Evolutionary conservation across 2,329 filamentous ascomycete species (phyloP).

Genomic region (Colletotrichum tofieldiae): DNA sequence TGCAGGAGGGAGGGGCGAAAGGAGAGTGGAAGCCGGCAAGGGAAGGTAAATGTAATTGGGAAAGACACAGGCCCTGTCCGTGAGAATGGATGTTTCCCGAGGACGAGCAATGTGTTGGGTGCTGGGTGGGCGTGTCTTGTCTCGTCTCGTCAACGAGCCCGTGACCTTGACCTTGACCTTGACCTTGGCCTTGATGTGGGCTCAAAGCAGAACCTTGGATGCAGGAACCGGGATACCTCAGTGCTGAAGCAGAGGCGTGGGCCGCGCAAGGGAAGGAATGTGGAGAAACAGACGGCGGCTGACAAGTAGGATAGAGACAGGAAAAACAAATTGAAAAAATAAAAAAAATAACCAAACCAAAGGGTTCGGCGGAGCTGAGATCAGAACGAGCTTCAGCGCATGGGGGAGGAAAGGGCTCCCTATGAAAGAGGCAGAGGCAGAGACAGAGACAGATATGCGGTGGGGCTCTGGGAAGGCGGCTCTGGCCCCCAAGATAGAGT

Average conservation of each 20-base stretch:
- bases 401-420: neutral
- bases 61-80: conserved; percentile 27
- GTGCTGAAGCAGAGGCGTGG: conserved; percentile 24
- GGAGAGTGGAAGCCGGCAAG: conserved; percentile 31
- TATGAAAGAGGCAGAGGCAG: neutral
- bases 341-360: conserved; percentile 1
- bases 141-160: conserved; percentile 39
- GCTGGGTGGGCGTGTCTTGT: conserved; percentile 20
- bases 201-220: conserved; percentile 30
- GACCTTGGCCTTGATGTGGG: conserved; percentile 16
- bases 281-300: conserved; percentile 10
- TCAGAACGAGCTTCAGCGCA: conserved; percentile 11
- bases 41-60: conserved; percentile 42
- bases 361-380: conserved; percentile 23
- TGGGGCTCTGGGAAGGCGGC: neutral
- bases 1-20: conserved; percentile 38
- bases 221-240: conserved; percentile 9
- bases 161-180: conserved; percentile 35
- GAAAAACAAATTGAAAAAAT: conserved; percentile 1
- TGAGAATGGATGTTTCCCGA: conserved; percentile 33
- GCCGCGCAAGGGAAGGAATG: conserved; percentile 6
- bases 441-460: neutral
- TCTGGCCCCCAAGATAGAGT: neutral
- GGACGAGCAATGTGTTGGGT: conserved; percentile 18
- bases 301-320: neutral